Percentiles rank a stretch among this genome's conserved stretches.
These are phyloP conservation scores for Dunaliella primolecta DNA, from an alignment of 139 green algal genomes.

Conservation along the genomic window DNA sequence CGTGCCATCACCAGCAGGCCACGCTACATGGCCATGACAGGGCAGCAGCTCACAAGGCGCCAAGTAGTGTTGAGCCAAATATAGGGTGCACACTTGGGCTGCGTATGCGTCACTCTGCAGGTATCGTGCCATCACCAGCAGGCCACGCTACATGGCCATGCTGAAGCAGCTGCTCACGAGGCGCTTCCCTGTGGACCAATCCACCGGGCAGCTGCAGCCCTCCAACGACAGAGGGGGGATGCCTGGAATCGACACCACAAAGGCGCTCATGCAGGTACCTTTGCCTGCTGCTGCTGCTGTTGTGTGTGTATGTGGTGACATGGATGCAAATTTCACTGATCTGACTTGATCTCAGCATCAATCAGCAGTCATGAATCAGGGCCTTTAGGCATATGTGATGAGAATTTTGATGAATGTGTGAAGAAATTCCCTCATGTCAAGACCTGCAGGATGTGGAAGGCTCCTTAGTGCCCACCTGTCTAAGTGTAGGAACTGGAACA, in stretches of 20 bases:
- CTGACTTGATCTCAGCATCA: no score
- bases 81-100: no score
- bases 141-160: neutral
- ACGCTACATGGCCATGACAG: neutral
- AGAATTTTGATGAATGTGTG: no score
- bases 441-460: no score
- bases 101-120: neutral
- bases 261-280: neutral
- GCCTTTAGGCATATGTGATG: no score
- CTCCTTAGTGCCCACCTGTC: no score
- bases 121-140: slow-evolving; percentile 4
- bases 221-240: neutral
- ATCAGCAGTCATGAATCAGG: no score
- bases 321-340: no score
- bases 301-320: slow-evolving; percentile 10
- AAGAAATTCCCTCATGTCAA: no score
- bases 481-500: no score
- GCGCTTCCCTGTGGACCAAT: neutral
- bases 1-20: slow-evolving; percentile 1
- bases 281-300: no score
- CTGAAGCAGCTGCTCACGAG: neutral
- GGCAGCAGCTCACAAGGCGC: neutral
- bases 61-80: no score
- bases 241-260: neutral
- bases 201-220: neutral